phyloP scores from a whole-genome alignment of 78 protist species.

The Dictyostelium purpureum region DNA sequence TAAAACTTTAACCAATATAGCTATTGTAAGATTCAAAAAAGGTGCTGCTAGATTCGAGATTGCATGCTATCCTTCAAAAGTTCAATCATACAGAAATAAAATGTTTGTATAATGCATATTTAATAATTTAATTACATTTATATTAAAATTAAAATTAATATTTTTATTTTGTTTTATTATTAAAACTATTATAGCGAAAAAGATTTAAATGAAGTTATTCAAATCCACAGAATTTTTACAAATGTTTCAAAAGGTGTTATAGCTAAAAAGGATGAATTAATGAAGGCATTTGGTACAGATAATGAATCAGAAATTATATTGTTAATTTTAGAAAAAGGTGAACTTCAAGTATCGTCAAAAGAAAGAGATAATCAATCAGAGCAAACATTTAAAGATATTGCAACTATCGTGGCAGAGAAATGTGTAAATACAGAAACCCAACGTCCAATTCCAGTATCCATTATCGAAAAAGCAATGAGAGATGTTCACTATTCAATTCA shows the following conservation, averaged over 20 bases:
- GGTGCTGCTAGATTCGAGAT: slow-evolving; percentile 92
- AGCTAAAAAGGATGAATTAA: slow-evolving; percentile 90
- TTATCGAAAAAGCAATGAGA: slow-evolving; percentile 92
- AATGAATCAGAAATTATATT: slow-evolving; percentile 56
- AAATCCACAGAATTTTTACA: slow-evolving; percentile 88
- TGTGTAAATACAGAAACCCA: slow-evolving; percentile 90
- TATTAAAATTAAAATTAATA: not conserved
- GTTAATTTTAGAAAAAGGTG: slow-evolving; percentile 87
- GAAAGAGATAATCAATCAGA: slow-evolving; percentile 88
- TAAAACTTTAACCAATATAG: slow-evolving; percentile 93
- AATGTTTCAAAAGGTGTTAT: slow-evolving; percentile 93
- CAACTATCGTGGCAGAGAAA: slow-evolving; percentile 86
- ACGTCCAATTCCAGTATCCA: slow-evolving; percentile 84
- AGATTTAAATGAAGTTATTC: slow-evolving; percentile 97
- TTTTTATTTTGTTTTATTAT: not conserved
- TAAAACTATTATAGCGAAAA: slow-evolving; percentile 66
- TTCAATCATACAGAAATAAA: slow-evolving; percentile 87
- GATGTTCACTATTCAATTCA: slow-evolving; percentile 88
- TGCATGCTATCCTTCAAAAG: slow-evolving; percentile 96
- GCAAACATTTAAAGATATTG: slow-evolving; percentile 82
- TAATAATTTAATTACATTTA: not conserved
- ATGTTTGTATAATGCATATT: slow-evolving; percentile 60
- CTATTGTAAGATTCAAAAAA: slow-evolving; percentile 91
- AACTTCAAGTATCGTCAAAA: slow-evolving; percentile 93
- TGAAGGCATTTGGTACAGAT: slow-evolving; percentile 85